These are phyloP conservation scores for Peronosclerospora sorghi DNA, from an alignment of 352 stramenopile genomes.

Conservation along the genomic window DNA sequence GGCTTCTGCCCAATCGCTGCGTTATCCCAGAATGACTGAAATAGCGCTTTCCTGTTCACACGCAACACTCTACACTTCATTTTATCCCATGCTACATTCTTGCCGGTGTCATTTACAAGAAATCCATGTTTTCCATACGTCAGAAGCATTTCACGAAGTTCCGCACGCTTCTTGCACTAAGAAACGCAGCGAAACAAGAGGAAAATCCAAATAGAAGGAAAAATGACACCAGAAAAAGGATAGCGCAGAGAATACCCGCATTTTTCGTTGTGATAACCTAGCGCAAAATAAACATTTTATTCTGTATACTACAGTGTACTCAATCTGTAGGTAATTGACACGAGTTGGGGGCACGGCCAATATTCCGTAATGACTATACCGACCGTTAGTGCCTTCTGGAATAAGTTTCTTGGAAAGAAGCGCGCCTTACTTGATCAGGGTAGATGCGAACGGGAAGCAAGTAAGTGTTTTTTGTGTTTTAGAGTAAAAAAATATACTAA, in stretches of 20 bases:
- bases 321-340: background rate
- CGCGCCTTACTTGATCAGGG: too few relatives aligned
- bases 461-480: too few relatives aligned
- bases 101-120: background rate
- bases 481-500: too few relatives aligned
- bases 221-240: conserved; percentile 62
- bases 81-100: conserved; percentile 1
- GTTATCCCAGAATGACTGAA: conserved; percentile 70
- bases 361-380: too few relatives aligned
- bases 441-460: too few relatives aligned
- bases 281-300: conserved; percentile 66
- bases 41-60: conserved; percentile 64
- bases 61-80: conserved; percentile 24
- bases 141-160: conserved; percentile 72
- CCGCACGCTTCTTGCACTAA: conserved; percentile 57
- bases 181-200: conserved; percentile 59
- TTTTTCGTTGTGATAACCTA: conserved; percentile 85
- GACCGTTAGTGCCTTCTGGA: too few relatives aligned
- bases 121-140: conserved; percentile 33
- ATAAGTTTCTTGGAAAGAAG: too few relatives aligned
- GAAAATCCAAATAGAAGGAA: conserved; percentile 55
- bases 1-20: conserved; percentile 69
- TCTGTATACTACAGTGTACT: conserved; percentile 21
- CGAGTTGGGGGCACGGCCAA: too few relatives aligned
- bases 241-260: conserved; percentile 59